Base-by-base conservation (phyloP, 768 basidiomycete species). In the Leccinum incarnatum region DNA sequence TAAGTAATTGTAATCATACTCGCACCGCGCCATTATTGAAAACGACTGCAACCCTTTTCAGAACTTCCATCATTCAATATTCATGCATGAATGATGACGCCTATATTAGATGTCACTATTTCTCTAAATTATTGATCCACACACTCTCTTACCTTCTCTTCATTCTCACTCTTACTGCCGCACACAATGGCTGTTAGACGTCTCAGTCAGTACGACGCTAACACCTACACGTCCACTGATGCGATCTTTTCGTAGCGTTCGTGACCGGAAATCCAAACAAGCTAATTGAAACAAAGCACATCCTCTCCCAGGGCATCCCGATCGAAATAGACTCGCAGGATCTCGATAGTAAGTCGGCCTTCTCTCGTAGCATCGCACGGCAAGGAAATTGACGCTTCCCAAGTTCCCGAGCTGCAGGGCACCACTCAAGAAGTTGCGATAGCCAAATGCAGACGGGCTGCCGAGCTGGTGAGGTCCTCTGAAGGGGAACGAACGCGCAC, bases 251-350 rank as follows among this genome's bases (percentile, higher is more conserved):
- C 34, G 25, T 56, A 96, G 95, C 89, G 23, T 97, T 98, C 72
- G 93, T 98, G 17, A 98, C 96, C 0, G 93, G 95, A 27, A 98
- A 98, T 71, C 83, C 87, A 19, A 93, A 95, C 78, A 98, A 98
- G 73, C 79, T 98, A 27, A 82, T 79, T 58, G 96, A 98, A 76
- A 93, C 95, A 60, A 84, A 85, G 66, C 82, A 84, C 34, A 98
- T 98, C 69, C 80, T 98, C 17, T 82, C 81, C 1, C 76, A 83
- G 14, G 85, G 85, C 5, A 68, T 75, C 14, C 83, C 87, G 9
- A 83, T 98, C 63, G 83, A 87, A 55, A 82, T 98, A 51, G 86
- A 88, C 53, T 89, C 91, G 2, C 81, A 82, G 67, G 85, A 83
- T 62, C 79, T 98, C n/a, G 92, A 97, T 64, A 83, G 94, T 89